Percentiles rank a stretch among this genome's conserved stretches.
phyloP scores from a whole-genome alignment of 2,329 filamentous ascomycete genomes.

The Cephalotrichum gorgonifer region DNA sequence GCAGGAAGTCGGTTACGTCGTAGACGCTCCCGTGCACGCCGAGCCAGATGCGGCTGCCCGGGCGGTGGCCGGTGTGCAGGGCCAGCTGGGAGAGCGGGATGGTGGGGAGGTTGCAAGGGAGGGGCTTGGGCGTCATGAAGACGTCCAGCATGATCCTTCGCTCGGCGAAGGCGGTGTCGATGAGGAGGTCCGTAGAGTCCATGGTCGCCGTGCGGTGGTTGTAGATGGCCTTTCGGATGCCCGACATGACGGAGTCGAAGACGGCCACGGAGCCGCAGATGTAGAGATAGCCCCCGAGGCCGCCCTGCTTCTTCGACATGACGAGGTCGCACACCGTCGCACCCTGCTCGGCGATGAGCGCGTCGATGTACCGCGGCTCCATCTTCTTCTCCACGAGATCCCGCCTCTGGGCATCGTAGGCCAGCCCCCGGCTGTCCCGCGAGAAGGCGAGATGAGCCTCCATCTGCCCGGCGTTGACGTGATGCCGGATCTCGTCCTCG shows the following conservation, averaged over 20 bases:
- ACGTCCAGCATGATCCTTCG: slow-evolving; percentile 46
- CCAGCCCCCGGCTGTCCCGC: slow-evolving; percentile 34
- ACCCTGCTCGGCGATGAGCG: slow-evolving; percentile 39
- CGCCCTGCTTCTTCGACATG: slow-evolving; percentile 46
- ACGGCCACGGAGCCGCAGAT: slow-evolving; percentile 18
- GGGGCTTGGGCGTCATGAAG: slow-evolving; percentile 43
- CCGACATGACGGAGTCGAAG: slow-evolving; percentile 42
- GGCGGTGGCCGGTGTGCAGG: slow-evolving; percentile 37
- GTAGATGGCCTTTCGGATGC: slow-evolving; percentile 45
- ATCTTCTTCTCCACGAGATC: slow-evolving; percentile 39
- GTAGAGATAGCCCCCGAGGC: slow-evolving; percentile 24
- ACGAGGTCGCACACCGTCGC: slow-evolving; percentile 40
- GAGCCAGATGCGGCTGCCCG: slow-evolving; percentile 36
- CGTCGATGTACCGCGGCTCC: slow-evolving; percentile 40
- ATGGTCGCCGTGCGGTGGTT: slow-evolving; percentile 40
- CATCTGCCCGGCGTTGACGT: slow-evolving; percentile 34
- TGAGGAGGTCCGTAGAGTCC: slow-evolving; percentile 36
- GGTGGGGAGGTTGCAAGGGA: slow-evolving; percentile 37
- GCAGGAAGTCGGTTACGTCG: slow-evolving; percentile 40
- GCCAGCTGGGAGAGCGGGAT: slow-evolving; percentile 40
- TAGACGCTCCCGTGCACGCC: slow-evolving; percentile 42
- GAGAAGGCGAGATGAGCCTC: slow-evolving; percentile 44
- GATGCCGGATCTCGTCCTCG: slow-evolving; percentile 34
- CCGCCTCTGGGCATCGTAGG: slow-evolving; percentile 26
- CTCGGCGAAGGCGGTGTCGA: slow-evolving; percentile 43